These are phyloP conservation scores for Cymbidium sinense DNA, from an alignment of 106 monocot species.

Conservation along the genomic window DNA sequence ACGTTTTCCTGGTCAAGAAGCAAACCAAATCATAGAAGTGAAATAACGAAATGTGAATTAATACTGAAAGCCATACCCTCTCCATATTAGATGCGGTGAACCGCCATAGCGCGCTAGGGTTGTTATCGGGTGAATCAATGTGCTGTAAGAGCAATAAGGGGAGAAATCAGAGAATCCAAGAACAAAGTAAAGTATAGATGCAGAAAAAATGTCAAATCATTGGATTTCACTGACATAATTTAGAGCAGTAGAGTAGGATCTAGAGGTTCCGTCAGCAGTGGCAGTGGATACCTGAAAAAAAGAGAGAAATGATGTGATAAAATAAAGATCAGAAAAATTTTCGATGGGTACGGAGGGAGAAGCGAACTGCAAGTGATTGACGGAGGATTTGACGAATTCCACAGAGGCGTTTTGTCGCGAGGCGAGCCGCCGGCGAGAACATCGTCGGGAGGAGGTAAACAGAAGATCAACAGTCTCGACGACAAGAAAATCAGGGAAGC, in stretches of 20 bases:
- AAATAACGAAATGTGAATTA: not conserved
- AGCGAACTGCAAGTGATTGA: slow-evolving; percentile 21
- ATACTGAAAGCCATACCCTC: slow-evolving; percentile 36
- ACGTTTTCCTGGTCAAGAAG: not conserved
- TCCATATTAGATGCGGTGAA: slow-evolving; percentile 67
- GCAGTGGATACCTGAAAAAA: slow-evolving; percentile 24
- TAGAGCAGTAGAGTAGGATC: slow-evolving; percentile 87
- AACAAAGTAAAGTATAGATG: not conserved
- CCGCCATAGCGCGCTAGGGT: slow-evolving; percentile 61
- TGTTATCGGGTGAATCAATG: slow-evolving; percentile 51
- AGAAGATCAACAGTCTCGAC: not conserved
- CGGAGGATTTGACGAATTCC: slow-evolving; percentile 29
- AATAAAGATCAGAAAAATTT: not conserved
- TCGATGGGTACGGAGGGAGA: not conserved
- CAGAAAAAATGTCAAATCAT: not conserved
- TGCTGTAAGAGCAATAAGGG: slow-evolving; percentile 38
- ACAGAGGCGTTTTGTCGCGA: slow-evolving; percentile 46
- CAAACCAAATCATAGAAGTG: not conserved
- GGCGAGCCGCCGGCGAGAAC: slow-evolving; percentile 46
- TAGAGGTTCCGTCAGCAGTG: slow-evolving; percentile 19
- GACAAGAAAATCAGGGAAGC: no score
- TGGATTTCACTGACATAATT: slow-evolving; percentile 60
- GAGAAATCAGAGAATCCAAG: not conserved
- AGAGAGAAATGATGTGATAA: not conserved
- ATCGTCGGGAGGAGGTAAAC: slow-evolving; percentile 13